phyloP scores from a whole-genome alignment of 2,329 filamentous ascomycete species.

The Fusarium chlamydosporum region DNA sequence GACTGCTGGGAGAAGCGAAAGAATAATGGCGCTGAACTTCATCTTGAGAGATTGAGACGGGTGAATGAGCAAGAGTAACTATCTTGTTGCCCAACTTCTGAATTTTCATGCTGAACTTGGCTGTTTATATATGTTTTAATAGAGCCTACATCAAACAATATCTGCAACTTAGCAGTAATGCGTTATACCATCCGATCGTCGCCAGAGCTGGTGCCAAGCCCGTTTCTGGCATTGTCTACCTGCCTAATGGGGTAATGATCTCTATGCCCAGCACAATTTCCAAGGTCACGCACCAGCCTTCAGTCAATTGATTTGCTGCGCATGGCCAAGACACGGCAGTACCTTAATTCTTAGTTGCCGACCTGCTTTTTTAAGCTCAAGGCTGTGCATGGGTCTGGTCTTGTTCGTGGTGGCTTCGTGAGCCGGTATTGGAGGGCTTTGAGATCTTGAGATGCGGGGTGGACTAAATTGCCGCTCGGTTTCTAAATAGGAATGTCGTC shows the following conservation, averaged over 20 bases:
- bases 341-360: not conserved
- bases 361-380: slow-evolving; percentile 23
- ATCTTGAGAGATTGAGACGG: slow-evolving; percentile 42
- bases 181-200: not conserved
- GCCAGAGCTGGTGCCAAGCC: slow-evolving; percentile 5
- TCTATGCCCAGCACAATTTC: not conserved
- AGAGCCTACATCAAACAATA: no score
- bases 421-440: slow-evolving; percentile 30
- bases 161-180: not conserved
- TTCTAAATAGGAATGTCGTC: slow-evolving; percentile 26
- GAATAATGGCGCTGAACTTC: slow-evolving; percentile 51
- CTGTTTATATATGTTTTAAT: slow-evolving; percentile 31
- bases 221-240: slow-evolving; percentile 10
- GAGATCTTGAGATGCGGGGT: slow-evolving; percentile 24
- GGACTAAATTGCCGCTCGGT: slow-evolving; percentile 6
- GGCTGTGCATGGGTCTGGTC: slow-evolving; percentile 24
- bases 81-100: not conserved
- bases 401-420: slow-evolving; percentile 19
- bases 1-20: slow-evolving; percentile 45
- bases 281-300: slow-evolving; percentile 28
- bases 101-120: no score
- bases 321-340: slow-evolving; percentile 2
- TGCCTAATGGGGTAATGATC: slow-evolving; percentile 41
- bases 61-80: not conserved
- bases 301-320: slow-evolving; percentile 29